These are phyloP conservation scores for Hypocreales sp. DNA, from an alignment of 2,329 filamentous ascomycete species.

Conservation along the genomic window DNA sequence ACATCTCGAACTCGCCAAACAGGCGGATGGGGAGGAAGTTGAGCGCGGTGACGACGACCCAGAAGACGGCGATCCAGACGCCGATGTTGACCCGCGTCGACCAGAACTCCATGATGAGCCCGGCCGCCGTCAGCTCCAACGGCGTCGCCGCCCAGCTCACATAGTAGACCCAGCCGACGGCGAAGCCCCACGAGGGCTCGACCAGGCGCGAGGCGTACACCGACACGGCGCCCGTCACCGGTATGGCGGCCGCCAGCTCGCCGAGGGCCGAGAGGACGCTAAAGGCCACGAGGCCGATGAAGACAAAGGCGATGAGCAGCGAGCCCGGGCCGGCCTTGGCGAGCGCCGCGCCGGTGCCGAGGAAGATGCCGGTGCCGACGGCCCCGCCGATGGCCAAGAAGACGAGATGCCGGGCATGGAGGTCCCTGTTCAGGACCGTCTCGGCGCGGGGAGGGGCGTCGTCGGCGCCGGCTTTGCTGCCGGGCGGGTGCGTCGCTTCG, in stretches of 20 bases:
- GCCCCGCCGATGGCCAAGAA: neutral
- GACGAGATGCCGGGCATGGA: neutral
- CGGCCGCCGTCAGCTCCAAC: constrained; percentile 58
- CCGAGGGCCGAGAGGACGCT: neutral
- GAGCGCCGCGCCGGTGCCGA: neutral
- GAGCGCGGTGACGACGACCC: constrained; percentile 49
- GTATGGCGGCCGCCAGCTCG: neutral
- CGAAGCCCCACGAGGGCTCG: constrained; percentile 56
- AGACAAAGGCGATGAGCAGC: neutral
- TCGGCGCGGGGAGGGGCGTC: neutral
- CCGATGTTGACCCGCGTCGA: constrained; percentile 43
- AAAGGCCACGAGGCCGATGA: neutral
- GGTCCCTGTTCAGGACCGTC: neutral
- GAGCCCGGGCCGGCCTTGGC: neutral
- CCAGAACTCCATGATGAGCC: constrained; percentile 67
- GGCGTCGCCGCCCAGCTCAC: constrained; percentile 60
- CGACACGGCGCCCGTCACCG: constrained; percentile 47
- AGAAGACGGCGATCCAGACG: constrained; percentile 62
- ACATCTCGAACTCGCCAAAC: constrained; percentile 69
- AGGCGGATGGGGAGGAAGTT: constrained; percentile 59
- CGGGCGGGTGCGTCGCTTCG: too few relatives aligned
- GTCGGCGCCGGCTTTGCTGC: too few relatives aligned
- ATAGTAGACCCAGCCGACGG: constrained; percentile 77
- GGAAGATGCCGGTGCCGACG: neutral
- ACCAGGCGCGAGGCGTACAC: constrained; percentile 63